These are phyloP conservation scores for Drosera capensis DNA, from an alignment of 148 eudicot species.

Conservation along the genomic window DNA sequence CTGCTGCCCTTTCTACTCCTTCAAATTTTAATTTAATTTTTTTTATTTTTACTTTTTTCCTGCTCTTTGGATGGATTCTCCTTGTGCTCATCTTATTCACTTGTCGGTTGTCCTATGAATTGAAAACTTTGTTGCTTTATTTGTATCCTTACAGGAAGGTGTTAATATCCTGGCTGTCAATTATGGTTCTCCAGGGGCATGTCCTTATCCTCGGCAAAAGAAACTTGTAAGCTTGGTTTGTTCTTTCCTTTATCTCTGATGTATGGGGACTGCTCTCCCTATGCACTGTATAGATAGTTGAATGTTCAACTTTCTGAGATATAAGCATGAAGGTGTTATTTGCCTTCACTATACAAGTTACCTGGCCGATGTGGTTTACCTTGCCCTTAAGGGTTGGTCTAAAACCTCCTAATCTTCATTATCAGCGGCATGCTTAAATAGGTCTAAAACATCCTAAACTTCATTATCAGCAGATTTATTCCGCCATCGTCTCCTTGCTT, in stretches of 20 bases:
- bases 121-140: not conserved
- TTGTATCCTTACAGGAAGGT: slow-evolving; percentile 44
- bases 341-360: no score
- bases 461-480: no score
- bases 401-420: no score
- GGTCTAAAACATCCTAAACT: no score
- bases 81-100: no score
- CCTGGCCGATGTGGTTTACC: no score
- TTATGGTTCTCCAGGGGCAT: slow-evolving; percentile 83
- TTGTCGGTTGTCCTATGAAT: no score
- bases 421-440: no score
- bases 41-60: not conserved
- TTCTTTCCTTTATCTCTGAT: not conserved
- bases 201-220: slow-evolving; percentile 71
- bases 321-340: no score
- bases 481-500: no score
- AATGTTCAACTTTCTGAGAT: not conserved
- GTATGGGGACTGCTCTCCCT: not conserved
- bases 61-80: no score
- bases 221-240: slow-evolving; percentile 47
- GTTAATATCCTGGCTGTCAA: slow-evolving; percentile 73
- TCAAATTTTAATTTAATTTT: not conserved
- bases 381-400: no score
- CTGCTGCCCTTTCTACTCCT: not conserved
- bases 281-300: not conserved